Conservation (phyloP, 768 basidiomycete genomes). For the Harrya chromipes region DNA sequence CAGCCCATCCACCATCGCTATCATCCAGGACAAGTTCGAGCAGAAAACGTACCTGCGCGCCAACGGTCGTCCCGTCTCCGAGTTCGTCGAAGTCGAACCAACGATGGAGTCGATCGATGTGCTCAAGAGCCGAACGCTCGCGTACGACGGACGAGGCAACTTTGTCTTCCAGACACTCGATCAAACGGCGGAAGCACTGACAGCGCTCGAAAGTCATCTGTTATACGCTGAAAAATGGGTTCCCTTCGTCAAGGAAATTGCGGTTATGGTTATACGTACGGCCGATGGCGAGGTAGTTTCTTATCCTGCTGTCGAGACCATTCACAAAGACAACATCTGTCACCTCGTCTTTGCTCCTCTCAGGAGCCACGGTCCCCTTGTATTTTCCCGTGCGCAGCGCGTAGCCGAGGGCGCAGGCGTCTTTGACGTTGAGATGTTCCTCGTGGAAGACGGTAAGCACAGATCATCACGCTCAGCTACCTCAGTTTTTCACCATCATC, state of each 20-base stretch:
- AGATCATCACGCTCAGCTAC: conserved; percentile 14
- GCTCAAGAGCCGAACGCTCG: conserved; percentile 93
- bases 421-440: conserved; percentile 98
- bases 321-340: conserved; percentile 92
- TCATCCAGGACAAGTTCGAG: conserved; percentile 77
- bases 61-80: conserved; percentile 50
- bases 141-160: conserved; percentile 96
- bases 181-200: conserved; percentile 50
- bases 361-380: conserved; percentile 51
- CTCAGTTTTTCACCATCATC: not conserved
- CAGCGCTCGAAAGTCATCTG: conserved; percentile 58
- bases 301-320: conserved; percentile 92
- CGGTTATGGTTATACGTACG: conserved; percentile 94
- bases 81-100: conserved; percentile 59
- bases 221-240: conserved; percentile 96
- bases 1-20: conserved; percentile 71
- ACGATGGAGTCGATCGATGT: conserved; percentile 59
- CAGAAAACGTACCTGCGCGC: conserved; percentile 60
- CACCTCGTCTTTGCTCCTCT: conserved; percentile 91
- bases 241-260: conserved; percentile 83
- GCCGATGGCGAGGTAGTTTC: conserved; percentile 67
- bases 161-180: conserved; percentile 60
- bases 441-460: conserved; percentile 72
- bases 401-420: conserved; percentile 94
- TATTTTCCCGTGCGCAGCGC: conserved; percentile 57